These are phyloP conservation scores for Saitozyma podzolica DNA, from an alignment of 768 basidiomycete genomes.

Conservation along the genomic window DNA sequence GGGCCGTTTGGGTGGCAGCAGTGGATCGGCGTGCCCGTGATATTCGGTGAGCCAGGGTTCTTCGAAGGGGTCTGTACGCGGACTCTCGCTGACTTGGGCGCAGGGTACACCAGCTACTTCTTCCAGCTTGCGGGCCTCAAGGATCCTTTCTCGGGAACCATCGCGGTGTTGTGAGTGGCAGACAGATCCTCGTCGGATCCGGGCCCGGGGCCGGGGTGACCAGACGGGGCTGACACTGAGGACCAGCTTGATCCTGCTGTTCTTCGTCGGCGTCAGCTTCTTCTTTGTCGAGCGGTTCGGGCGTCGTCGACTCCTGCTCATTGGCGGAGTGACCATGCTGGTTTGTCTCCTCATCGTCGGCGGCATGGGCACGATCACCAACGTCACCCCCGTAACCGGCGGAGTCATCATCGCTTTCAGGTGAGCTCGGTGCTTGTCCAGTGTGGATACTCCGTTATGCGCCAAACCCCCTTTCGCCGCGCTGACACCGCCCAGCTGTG, in stretches of 20 bases:
- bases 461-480: too few species aligned
- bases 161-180: slow-evolving; percentile 7
- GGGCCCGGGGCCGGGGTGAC: too few species aligned
- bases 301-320: slow-evolving; percentile 64
- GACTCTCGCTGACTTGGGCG: not conserved
- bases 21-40: slow-evolving; percentile 6
- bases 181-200: too few species aligned
- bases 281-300: slow-evolving; percentile 75
- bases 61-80: not conserved
- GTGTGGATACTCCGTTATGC: not conserved
- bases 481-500: not conserved
- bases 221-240: not conserved
- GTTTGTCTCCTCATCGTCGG: slow-evolving; percentile 4
- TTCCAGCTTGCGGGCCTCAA: slow-evolving; percentile 23
- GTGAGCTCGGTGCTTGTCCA: slow-evolving; percentile 3
- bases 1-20: not conserved
- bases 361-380: not conserved
- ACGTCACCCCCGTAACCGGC: not conserved
- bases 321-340: slow-evolving; percentile 58
- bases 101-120: slow-evolving; percentile 23
- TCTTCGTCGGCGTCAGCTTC: slow-evolving; percentile 56
- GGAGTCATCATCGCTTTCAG: slow-evolving; percentile 1
- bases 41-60: not conserved
- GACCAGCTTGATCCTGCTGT: slow-evolving; percentile 4
- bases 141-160: slow-evolving; percentile 20